Percentiles rank a stretch among this genome's conserved stretches.
Evolutionary conservation across 768 basidiomycete species (phyloP).

Genomic region (Lactarius trivialis): DNA sequence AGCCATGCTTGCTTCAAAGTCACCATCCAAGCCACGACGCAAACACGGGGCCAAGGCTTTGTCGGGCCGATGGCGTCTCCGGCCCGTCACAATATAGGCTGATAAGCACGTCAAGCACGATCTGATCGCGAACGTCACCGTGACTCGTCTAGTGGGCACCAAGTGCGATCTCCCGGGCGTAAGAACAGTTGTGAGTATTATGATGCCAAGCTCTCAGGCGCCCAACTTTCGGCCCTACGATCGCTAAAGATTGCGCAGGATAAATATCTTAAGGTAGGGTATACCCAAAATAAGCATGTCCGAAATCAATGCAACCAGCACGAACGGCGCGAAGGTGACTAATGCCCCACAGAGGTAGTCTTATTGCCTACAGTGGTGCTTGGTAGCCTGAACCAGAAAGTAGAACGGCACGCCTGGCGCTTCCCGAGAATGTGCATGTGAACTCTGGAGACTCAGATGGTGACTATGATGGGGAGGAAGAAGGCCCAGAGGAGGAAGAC

Average conservation of each 20-base stretch:
- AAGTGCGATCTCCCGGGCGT: background rate
- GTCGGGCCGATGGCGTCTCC: background rate
- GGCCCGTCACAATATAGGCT: background rate
- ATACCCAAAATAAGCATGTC: conserved; percentile 11
- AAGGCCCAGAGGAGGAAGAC: conserved; percentile 27
- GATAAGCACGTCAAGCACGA: background rate
- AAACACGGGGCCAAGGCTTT: background rate
- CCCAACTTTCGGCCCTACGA: background rate
- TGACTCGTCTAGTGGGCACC: background rate
- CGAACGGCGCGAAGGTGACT: background rate
- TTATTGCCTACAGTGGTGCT: background rate
- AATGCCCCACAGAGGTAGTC: conserved; percentile 8
- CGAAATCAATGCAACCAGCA: background rate
- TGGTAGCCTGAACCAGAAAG: background rate
- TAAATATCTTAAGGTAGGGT: background rate
- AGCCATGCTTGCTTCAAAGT: conserved; percentile 31
- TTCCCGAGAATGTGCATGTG: conserved; percentile 12
- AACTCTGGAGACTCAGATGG: conserved; percentile 37
- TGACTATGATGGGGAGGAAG: conserved; percentile 46
- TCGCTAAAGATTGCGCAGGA: background rate
- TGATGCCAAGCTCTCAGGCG: background rate
- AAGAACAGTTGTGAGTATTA: background rate
- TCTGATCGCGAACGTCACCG: background rate
- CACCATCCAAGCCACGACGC: background rate
- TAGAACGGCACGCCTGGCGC: conserved; percentile 21